These are phyloP conservation scores for Solanum megistacrolobum DNA, from an alignment of 257 asterid species.

Conservation along the genomic window DNA sequence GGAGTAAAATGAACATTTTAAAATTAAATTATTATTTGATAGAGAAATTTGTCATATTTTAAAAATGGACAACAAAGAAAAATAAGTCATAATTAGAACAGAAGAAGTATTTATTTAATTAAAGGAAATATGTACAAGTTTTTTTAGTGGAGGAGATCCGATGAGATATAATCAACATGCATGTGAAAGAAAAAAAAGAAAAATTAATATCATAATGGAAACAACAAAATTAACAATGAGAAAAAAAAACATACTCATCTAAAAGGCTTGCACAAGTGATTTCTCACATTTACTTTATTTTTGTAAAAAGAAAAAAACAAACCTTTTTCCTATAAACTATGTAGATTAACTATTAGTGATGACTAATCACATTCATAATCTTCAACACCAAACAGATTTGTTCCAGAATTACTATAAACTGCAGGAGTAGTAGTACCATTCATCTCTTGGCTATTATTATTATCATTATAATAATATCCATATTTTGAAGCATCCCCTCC, in stretches of 20 bases:
- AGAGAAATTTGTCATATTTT: no score
- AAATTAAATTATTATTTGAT: no score
- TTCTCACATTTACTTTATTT: background rate
- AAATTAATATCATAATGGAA: background rate
- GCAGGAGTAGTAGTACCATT: background rate
- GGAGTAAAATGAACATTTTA: no score
- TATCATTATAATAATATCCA: background rate
- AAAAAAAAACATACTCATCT: background rate
- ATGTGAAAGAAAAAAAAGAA: background rate
- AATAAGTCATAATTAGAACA: background rate
- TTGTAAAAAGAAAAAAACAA: background rate
- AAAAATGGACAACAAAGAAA: rapidly evolving
- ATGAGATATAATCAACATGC: background rate
- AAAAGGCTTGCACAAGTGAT: background rate
- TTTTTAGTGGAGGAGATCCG: background rate
- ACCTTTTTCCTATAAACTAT: background rate
- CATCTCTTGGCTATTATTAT: background rate
- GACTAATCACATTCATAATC: background rate
- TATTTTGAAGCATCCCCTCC: background rate
- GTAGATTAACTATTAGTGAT: background rate
- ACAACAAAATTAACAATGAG: background rate
- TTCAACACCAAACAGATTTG: background rate
- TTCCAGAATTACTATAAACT: background rate
- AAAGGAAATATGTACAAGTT: background rate
- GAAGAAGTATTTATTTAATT: background rate